phyloP scores from a whole-genome alignment of 306 rosid genomes.

The Rosa multiflora region DNA sequence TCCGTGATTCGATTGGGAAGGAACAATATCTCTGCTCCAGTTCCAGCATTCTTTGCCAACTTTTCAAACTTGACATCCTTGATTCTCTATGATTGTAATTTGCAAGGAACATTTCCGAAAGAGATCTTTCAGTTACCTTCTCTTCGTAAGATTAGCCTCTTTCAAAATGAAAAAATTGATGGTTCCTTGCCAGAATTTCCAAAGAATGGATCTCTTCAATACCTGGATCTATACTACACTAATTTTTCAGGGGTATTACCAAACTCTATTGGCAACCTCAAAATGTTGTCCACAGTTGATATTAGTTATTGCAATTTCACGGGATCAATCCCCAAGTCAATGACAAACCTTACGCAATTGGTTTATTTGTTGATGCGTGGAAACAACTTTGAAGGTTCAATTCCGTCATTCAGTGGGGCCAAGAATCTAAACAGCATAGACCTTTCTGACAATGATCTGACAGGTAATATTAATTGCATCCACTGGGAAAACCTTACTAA shows the following conservation, averaged over 20 bases:
- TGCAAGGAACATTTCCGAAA: too few relatives aligned
- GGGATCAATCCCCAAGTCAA: slow-evolving; percentile 24
- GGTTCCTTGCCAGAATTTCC: slow-evolving; percentile 33
- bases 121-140: slow-evolving; percentile 31
- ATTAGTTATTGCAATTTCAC: slow-evolving; percentile 6
- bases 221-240: not conserved
- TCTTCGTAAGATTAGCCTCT: not conserved
- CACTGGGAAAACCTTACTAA: slow-evolving; percentile 23
- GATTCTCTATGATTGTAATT: too few relatives aligned
- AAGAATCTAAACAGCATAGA: slow-evolving; percentile 3
- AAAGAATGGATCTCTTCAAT: slow-evolving; percentile 8
- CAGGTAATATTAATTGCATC: slow-evolving; percentile 21
- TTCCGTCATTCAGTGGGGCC: slow-evolving; percentile 21
- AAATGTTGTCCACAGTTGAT: slow-evolving; percentile 16
- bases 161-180: not conserved
- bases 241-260: slow-evolving; percentile 31
- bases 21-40: slow-evolving; percentile 6
- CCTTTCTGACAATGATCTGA: slow-evolving; percentile 17
- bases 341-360: slow-evolving; percentile 19
- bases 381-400: slow-evolving; percentile 30
- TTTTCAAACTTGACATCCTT: too few relatives aligned
- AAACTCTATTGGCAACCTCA: slow-evolving; percentile 20
- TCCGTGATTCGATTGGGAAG: slow-evolving; percentile 1
- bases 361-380: not conserved
- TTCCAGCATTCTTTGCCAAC: slow-evolving; percentile 16